Conservation (phyloP, 148 eudicot genomes). For the Rhododendron williamsianum region DNA sequence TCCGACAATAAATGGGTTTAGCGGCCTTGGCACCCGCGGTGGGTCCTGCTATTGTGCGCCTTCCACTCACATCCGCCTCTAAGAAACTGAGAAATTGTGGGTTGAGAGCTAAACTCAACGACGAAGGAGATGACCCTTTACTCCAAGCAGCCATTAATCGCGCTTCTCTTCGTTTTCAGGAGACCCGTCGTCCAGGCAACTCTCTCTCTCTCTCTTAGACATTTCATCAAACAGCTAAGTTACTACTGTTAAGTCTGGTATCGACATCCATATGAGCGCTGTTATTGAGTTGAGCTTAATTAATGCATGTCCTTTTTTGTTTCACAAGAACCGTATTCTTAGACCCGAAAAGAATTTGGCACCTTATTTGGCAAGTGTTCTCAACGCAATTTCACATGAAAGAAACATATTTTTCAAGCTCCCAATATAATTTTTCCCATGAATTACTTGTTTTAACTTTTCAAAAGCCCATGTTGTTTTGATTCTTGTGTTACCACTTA, state of each 20-base stretch:
- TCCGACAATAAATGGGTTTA: conserved; percentile 8
- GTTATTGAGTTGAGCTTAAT: not conserved
- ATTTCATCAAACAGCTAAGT: conserved; percentile 40
- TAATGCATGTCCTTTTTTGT: not conserved
- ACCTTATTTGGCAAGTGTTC: not conserved
- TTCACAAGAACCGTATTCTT: not conserved
- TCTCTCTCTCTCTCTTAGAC: conserved; percentile 22
- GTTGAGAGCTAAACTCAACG: conserved; percentile 32
- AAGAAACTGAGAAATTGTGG: conserved; percentile 5
- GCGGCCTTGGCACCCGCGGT: conserved; percentile 10
- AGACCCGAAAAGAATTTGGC: not conserved
- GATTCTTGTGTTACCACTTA: not conserved
- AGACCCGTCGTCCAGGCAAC: conserved; percentile 61
- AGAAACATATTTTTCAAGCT: not conserved
- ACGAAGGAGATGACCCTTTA: conserved; percentile 36
- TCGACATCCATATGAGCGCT: not conserved
- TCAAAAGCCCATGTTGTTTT: not conserved
- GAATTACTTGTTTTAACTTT: not conserved
- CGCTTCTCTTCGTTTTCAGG: conserved; percentile 69
- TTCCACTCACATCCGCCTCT: not conserved
- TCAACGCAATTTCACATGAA: not conserved
- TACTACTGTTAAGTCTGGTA: not conserved
- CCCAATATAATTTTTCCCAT: not conserved
- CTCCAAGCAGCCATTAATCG: conserved; percentile 39
- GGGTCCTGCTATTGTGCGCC: conserved; percentile 3